Conservation (phyloP, 129 eudicot species). For the Flaveria robusta region DNA sequence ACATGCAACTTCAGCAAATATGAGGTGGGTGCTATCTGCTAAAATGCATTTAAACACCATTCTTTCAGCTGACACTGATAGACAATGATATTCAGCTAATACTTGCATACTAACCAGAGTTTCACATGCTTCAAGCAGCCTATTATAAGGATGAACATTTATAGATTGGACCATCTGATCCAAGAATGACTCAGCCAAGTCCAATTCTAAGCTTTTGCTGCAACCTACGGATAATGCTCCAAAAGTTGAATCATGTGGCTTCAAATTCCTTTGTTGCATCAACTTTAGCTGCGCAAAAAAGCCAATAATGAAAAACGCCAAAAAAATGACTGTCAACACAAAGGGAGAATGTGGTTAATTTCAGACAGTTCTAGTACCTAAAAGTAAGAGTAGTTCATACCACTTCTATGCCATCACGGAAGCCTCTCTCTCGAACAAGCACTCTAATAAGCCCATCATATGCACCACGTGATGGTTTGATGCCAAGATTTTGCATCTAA, state of each 20-base stretch:
- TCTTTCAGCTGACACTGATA: not conserved
- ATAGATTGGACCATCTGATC: slow-evolving; percentile 39
- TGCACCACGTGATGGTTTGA: slow-evolving; percentile 64
- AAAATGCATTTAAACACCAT: slow-evolving; percentile 2
- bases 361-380: not conserved
- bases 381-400: slow-evolving; percentile 38
- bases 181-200: slow-evolving; percentile 70
- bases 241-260: slow-evolving; percentile 70
- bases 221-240: slow-evolving; percentile 64
- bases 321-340: not conserved
- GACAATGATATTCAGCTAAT: not conserved
- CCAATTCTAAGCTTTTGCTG: slow-evolving; percentile 63
- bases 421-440: slow-evolving; percentile 45
- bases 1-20: not conserved
- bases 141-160: slow-evolving; percentile 41
- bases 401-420: slow-evolving; percentile 60
- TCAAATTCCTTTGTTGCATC: slow-evolving; percentile 63
- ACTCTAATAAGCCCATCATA: slow-evolving; percentile 70
- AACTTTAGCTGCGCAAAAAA: slow-evolving; percentile 57
- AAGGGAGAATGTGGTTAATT: not conserved
- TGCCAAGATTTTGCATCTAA: slow-evolving; percentile 90
- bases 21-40: not conserved
- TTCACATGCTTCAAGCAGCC: slow-evolving; percentile 75
- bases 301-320: not conserved
- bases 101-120: slow-evolving; percentile 54